Conservation (phyloP, 2,329 filamentous ascomycete species). For the Stagonosporopsis vannaccii region DNA sequence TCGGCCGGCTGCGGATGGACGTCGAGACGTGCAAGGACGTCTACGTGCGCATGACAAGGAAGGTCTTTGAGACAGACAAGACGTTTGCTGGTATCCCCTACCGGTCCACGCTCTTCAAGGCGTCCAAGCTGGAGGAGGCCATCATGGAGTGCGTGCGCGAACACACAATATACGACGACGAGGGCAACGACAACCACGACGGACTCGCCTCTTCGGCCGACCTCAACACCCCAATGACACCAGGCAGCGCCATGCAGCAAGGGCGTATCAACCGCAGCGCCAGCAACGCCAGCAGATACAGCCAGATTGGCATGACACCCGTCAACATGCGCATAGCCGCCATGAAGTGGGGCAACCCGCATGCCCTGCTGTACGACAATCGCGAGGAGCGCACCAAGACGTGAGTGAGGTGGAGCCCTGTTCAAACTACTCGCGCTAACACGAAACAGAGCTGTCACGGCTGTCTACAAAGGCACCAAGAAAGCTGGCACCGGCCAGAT, state of each 20-base stretch:
- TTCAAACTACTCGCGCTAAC: constrained; percentile 22
- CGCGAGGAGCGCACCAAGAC: constrained; percentile 88
- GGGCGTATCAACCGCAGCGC: constrained; percentile 63
- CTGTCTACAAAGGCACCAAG: constrained; percentile 83
- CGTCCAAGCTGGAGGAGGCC: constrained; percentile 91
- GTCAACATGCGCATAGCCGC: constrained; percentile 56
- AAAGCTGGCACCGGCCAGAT: constrained; percentile 69
- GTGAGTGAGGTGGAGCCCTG: constrained; percentile 61
- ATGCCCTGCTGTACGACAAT: constrained; percentile 86
- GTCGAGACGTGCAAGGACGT: constrained; percentile 97
- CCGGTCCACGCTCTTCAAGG: constrained; percentile 94
- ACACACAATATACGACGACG: constrained; percentile 75
- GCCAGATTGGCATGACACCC: constrained; percentile 75
- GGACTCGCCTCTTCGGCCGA: constrained; percentile 54
- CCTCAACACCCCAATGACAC: constrained; percentile 50
- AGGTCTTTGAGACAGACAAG: constrained; percentile 98
- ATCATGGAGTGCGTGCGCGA: constrained; percentile 89
- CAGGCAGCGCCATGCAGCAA: constrained; percentile 38
- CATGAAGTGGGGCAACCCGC: constrained; percentile 76
- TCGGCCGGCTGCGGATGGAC: constrained; percentile 88
- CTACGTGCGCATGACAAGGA: constrained; percentile 91
- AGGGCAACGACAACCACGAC: constrained; percentile 76
- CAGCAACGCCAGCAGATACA: constrained; percentile 84
- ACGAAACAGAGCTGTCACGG: constrained; percentile 77
- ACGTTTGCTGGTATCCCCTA: constrained; percentile 96